Conservation (phyloP, 495 filamentous ascomycete species). For the Bacidia gigantensis region DNA sequence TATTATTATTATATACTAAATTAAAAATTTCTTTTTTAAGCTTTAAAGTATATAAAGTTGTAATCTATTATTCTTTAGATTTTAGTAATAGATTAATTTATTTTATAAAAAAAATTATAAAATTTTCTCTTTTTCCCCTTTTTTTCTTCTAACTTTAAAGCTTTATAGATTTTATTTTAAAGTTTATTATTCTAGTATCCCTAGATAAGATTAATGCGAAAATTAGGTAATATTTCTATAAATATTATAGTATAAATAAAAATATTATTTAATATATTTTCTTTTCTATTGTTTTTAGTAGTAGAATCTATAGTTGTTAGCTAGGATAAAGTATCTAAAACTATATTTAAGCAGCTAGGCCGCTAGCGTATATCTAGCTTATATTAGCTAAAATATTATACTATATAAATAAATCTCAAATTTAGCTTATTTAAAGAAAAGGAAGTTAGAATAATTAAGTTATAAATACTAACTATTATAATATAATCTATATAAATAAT, state of each 20-base stretch:
- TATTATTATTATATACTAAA: conserved; percentile 2
- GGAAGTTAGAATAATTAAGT: conserved; percentile 9
- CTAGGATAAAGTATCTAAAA: not conserved
- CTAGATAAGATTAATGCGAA: not conserved
- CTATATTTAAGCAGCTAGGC: not conserved
- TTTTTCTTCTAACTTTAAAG: not conserved
- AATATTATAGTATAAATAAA: not conserved
- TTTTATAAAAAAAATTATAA: not conserved
- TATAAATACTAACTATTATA: conserved; percentile 3
- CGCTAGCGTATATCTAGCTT: not conserved
- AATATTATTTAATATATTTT: not conserved
- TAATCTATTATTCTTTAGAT: not conserved
- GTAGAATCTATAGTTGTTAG: not conserved
- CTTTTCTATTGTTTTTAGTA: not conserved
- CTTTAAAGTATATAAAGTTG: not conserved
- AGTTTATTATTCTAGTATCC: not conserved
- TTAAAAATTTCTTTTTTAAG: conserved; percentile 3
- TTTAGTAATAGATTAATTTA: not conserved
- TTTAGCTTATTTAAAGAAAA: not conserved
- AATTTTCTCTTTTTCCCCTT: not conserved
- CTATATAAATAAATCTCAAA: not conserved
- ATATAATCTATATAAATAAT: not conserved
- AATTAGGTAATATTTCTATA: not conserved
- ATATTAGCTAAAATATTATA: not conserved
- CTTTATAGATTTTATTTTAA: not conserved